These are phyloP conservation scores for Colletotrichum costaricense DNA, from an alignment of 2,329 filamentous ascomycete genomes.

Conservation along the genomic window DNA sequence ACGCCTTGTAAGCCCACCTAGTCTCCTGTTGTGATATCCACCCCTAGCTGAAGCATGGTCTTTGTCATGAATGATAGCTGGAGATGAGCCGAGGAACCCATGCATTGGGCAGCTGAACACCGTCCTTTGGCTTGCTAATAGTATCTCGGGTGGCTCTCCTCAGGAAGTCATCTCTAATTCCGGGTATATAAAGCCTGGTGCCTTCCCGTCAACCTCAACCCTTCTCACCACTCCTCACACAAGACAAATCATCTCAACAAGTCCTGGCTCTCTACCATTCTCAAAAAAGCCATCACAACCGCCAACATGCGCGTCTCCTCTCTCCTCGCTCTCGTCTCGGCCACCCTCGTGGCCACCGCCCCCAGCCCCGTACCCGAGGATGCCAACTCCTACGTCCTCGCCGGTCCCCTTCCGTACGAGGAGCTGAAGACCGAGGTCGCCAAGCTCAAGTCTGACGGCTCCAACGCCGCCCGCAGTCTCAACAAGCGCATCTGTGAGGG, in stretches of 20 bases:
- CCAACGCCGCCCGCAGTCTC: constrained; percentile 4
- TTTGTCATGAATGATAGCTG: background rate
- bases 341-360: background rate
- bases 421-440: background rate
- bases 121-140: background rate
- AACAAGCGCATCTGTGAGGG: constrained; percentile 11
- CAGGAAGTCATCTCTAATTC: background rate
- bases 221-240: background rate
- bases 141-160: background rate
- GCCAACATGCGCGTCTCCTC: background rate
- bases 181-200: background rate
- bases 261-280: background rate
- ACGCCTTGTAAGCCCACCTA: background rate
- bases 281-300: background rate
- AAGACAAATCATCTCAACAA: background rate
- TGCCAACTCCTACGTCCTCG: background rate
- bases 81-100: background rate
- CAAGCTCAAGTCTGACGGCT: background rate
- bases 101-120: background rate
- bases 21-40: background rate
- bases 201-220: background rate
- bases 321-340: background rate
- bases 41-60: background rate
- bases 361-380: background rate
- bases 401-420: background rate